Conservation (phyloP, 805 yeast species). For the Myxozyma mucilagina region DNA sequence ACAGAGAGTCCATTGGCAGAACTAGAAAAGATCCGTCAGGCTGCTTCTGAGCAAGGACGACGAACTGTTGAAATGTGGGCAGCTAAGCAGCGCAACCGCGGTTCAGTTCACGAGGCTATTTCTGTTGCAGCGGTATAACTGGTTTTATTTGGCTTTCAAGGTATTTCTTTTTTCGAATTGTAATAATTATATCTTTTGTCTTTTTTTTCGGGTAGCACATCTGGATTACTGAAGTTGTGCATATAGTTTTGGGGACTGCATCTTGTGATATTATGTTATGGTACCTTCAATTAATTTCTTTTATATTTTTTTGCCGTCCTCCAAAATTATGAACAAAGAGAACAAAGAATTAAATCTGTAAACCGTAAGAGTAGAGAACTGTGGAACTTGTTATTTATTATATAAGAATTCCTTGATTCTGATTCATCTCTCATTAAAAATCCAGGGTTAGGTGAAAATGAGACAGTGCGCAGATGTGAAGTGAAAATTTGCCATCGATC, state of each 20-base stretch:
- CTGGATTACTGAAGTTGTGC: neutral
- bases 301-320: too few relatives aligned
- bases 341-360: neutral
- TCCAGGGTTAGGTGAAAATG: neutral
- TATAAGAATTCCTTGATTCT: too few relatives aligned
- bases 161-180: neutral
- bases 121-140: neutral
- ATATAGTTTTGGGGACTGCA: neutral
- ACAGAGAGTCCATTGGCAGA: slow-evolving; percentile 1
- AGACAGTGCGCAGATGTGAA: neutral
- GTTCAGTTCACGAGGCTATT: neutral
- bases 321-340: neutral
- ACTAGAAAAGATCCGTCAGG: slow-evolving; percentile 11
- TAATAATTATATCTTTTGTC: neutral
- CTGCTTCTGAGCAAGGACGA: slow-evolving; percentile 22
- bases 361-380: neutral
- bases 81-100: slow-evolving; percentile 1
- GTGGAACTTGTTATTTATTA: too few relatives aligned
- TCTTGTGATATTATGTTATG: neutral
- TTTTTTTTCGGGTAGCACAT: neutral
- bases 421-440: neutral
- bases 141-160: neutral
- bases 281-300: too few relatives aligned
- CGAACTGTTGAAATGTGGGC: slow-evolving; percentile 26
- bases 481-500: slow-evolving; percentile 7